Base-by-base conservation (phyloP, 768 basidiomycete species). In the Tricholoma saponaceum region DNA sequence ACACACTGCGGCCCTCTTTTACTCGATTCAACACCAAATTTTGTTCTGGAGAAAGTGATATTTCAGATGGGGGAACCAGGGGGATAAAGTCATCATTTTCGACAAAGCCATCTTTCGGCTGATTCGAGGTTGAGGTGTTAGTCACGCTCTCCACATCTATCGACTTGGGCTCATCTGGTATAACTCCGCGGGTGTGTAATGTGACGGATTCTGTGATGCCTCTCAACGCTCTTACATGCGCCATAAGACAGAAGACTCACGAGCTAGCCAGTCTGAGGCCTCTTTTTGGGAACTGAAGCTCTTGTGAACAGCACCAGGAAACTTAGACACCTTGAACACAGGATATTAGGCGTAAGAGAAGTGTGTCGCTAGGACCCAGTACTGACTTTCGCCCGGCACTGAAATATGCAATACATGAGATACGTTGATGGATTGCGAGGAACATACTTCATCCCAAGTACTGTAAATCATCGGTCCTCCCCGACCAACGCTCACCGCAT, bases 1-100 rank as follows among this genome's bases (percentile, higher is more conserved):
- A 94, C 7, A 93, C 83, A 64, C 75, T 92, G 60, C 80, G 71
- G 3, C 85, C 84, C 9, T 72, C 72, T 46, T 82, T 78, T 6
- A 93, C 89, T 62, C 66, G 70, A 13, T 74, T 62, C 6, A 87
- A 66, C 5, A 87, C 79, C 3, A 54, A 51, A 49, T 62, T 66
- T 67, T 88, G 86, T 65, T 86, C 83, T 4, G 70, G 65, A 10
- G 85, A 86, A 12, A 88, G 71, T 22, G 16, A 82, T 63, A 28
- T 67, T 7, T 50, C 26, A 6, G 47, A 30, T 50, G 47, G 14
- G 5, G 47, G 14, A 49, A 23, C n/a, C 6, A 49, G 26, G 8
- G 47, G 28, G 18, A 50, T 18, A 20, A 30, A 50, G n/a, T 30
- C 26, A 18, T 50, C 47, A 7, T 49, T 16, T 49, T 26, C 47